Conservation (phyloP, 192 early-diverging fungal species). For the Entomortierella lignicola region DNA sequence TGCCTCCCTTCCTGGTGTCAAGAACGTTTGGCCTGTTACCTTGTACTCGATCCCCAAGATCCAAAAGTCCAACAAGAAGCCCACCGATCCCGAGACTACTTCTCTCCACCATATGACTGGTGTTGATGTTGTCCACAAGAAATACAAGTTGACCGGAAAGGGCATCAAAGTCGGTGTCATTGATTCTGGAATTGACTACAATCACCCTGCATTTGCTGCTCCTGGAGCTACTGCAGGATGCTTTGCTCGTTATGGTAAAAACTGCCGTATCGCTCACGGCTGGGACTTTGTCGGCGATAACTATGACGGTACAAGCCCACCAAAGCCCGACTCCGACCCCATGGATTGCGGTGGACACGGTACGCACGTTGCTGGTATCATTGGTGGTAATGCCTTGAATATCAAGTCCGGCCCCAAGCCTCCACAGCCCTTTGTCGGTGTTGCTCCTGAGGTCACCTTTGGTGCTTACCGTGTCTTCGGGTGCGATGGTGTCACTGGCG, state of each 20-base stretch:
- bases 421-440: conserved; percentile 67
- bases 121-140: conserved; percentile 46
- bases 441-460: conserved; percentile 85
- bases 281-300: conserved; percentile 71
- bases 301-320: conserved; percentile 30
- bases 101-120: conserved; percentile 59
- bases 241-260: conserved; percentile 67
- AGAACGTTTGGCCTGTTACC: conserved; percentile 62
- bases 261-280: conserved; percentile 68
- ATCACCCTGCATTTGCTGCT: conserved; percentile 73
- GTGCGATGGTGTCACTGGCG: conserved; percentile 71
- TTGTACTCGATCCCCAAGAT: conserved; percentile 28
- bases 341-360: conserved; percentile 74
- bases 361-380: conserved; percentile 77
- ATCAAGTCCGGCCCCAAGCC: conserved; percentile 36
- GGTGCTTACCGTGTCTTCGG: conserved; percentile 88
- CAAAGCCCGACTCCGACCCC: conserved; percentile 63
- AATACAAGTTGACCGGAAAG: conserved; percentile 51
- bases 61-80: conserved; percentile 18
- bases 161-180: conserved; percentile 67
- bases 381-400: conserved; percentile 68
- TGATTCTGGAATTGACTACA: conserved; percentile 67
- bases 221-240: conserved; percentile 47
- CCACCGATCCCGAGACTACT: conserved; percentile 25
- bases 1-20: conserved; percentile 37